A percentile compares a stretch with the other conserved stretches of the same genome.
These are phyloP conservation scores for Paspalum vaginatum DNA, from an alignment of 176 grass and related monocot species.

Conservation along the genomic window DNA sequence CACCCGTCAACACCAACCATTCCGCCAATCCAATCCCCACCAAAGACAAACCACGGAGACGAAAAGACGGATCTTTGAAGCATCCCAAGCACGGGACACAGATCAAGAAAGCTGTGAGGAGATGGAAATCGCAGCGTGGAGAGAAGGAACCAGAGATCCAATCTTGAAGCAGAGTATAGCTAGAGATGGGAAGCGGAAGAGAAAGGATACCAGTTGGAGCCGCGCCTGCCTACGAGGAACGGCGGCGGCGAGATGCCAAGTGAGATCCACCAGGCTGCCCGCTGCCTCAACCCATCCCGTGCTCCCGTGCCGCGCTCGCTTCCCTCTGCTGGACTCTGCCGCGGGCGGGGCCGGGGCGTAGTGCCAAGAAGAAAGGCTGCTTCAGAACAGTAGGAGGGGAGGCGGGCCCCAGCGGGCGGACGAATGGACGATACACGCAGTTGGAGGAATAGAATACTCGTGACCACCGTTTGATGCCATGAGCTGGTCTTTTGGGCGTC, in stretches of 20 bases:
- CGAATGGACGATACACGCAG: background rate
- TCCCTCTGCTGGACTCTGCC: background rate
- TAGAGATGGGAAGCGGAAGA: background rate
- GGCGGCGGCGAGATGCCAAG: conserved; percentile 22
- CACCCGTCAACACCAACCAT: conserved; percentile 39
- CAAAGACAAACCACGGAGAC: background rate
- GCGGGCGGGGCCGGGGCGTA: conserved; percentile 4
- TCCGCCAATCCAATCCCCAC: conserved; percentile 7
- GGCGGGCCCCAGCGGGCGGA: conserved; percentile 1
- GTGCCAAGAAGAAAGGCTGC: conserved; percentile 48
- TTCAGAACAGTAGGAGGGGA: background rate
- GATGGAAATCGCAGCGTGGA: conserved; percentile 5
- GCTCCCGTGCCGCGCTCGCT: background rate
- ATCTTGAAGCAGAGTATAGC: conserved; percentile 5
- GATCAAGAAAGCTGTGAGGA: conserved; percentile 24
- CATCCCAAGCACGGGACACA: background rate
- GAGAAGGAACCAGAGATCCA: conserved; percentile 39
- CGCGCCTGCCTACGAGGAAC: background rate
- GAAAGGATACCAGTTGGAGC: conserved; percentile 41
- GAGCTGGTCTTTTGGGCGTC: background rate
- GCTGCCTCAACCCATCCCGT: conserved; percentile 47
- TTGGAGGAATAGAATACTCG: conserved; percentile 13
- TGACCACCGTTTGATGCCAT: background rate
- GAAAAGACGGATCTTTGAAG: conserved; percentile 32
- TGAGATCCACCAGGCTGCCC: conserved; percentile 41